Evolutionary conservation across 2,329 filamentous ascomycete species (phyloP).

Genomic region (Paecilomyces niveus): DNA sequence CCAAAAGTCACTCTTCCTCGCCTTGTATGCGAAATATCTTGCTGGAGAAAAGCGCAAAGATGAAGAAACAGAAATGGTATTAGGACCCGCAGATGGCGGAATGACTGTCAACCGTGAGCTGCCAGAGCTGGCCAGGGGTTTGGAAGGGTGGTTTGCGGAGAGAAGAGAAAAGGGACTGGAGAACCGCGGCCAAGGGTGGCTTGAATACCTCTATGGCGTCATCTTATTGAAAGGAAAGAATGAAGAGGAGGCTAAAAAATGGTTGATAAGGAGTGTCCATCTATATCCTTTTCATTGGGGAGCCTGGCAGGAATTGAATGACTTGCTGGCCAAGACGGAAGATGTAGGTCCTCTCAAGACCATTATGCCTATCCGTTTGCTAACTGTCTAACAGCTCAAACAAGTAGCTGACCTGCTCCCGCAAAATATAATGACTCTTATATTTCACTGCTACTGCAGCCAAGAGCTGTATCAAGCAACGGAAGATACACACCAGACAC

Average conservation of each 20-base stretch:
- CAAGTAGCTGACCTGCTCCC: constrained; percentile 66
- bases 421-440: constrained; percentile 83
- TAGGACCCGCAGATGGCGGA: constrained; percentile 85
- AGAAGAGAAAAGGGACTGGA: constrained; percentile 55
- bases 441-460: constrained; percentile 86
- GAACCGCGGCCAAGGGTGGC: constrained; percentile 73
- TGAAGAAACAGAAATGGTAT: constrained; percentile 94
- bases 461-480: constrained; percentile 88
- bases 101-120: constrained; percentile 81
- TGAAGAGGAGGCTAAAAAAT: constrained; percentile 74
- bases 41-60: constrained; percentile 94
- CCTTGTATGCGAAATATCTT: constrained; percentile 85
- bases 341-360: constrained; percentile 53
- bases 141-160: constrained; percentile 75
- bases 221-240: constrained; percentile 87
- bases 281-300: constrained; percentile 95
- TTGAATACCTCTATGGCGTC: constrained; percentile 79
- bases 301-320: constrained; percentile 87
- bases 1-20: constrained; percentile 86
- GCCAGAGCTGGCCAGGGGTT: constrained; percentile 62
- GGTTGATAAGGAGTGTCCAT: constrained; percentile 81
- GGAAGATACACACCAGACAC: constrained; percentile 62
- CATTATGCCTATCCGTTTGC: constrained; percentile 2
- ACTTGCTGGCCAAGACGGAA: constrained; percentile 69
- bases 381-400: constrained; percentile 52